Conservation (phyloP, 2,329 filamentous ascomycete genomes). For the Chalara sp. region DNA sequence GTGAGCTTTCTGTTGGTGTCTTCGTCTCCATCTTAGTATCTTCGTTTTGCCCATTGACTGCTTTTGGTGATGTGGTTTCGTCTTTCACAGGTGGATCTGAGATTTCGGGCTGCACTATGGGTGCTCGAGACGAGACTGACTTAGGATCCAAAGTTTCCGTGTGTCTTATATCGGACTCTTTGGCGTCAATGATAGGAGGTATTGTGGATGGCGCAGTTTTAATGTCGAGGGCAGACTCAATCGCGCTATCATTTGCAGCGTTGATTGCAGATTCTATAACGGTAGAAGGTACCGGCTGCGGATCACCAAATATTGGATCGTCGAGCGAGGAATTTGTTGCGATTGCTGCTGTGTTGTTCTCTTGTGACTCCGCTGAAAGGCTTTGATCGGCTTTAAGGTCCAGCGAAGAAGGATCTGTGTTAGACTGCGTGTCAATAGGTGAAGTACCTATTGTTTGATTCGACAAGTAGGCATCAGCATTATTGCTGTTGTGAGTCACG, state of each 20-base stretch:
- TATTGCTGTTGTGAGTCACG: constrained; percentile 17
- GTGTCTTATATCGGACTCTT: constrained; percentile 25
- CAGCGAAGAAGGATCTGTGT: no score
- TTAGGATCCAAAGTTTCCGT: not conserved
- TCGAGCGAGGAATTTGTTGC: not conserved
- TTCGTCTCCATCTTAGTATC: not conserved
- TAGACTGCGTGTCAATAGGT: no score
- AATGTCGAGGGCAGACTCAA: constrained; percentile 20
- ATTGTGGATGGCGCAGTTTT: constrained; percentile 17
- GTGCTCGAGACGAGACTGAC: no score
- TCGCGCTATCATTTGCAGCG: not conserved
- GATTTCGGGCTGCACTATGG: not conserved
- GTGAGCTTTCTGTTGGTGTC: not conserved
- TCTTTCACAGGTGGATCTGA: not conserved
- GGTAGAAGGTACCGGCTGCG: constrained; percentile 7
- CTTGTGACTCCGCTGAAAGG: not conserved
- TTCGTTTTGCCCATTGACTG: not conserved
- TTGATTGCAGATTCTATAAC: constrained; percentile 8
- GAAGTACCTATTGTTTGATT: constrained; percentile 22
- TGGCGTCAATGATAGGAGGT: constrained; percentile 24
- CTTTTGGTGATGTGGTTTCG: not conserved
- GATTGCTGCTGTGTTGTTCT: not conserved
- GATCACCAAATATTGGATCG: constrained; percentile 1
- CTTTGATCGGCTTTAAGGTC: no score
- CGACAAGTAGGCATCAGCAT: constrained; percentile 20